phyloP scores from a whole-genome alignment of 2,329 filamentous ascomycete genomes.

The Zelopaecilomyces penicillatus region DNA sequence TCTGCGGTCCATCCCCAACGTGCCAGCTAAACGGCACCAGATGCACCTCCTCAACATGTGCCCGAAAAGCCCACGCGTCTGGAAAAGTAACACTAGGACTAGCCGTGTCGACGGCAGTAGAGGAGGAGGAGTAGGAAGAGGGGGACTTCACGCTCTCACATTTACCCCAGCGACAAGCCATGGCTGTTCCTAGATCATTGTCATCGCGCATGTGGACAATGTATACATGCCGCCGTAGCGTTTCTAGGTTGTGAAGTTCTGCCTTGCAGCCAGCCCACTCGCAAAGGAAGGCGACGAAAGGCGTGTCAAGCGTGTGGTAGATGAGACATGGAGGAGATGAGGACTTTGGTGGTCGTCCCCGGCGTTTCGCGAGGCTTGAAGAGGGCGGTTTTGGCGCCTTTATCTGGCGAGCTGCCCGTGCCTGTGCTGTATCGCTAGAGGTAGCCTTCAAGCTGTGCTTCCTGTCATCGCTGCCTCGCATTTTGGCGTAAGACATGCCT shows the following conservation, averaged over 20 bases:
- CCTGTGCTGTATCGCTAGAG: slow-evolving; percentile 7
- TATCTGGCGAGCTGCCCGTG: slow-evolving; percentile 16
- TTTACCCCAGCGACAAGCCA: slow-evolving; percentile 23
- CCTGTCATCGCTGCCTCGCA: slow-evolving; percentile 7
- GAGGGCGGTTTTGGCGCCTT: slow-evolving; percentile 18
- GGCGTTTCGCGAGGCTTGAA: slow-evolving; percentile 25
- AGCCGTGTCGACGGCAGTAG: no score
- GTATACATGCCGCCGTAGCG: slow-evolving; percentile 45
- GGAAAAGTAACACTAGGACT: slow-evolving; percentile 23
- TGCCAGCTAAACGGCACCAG: slow-evolving; percentile 48
- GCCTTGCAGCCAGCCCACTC: slow-evolving; percentile 53
- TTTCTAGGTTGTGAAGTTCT: slow-evolving; percentile 54
- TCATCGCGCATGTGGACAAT: slow-evolving; percentile 35
- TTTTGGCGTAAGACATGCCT: slow-evolving; percentile 20
- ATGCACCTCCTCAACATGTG: slow-evolving; percentile 47
- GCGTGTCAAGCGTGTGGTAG: slow-evolving; percentile 33
- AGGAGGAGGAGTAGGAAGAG: not conserved
- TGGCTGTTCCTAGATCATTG: not conserved
- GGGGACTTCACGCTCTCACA: slow-evolving; percentile 16
- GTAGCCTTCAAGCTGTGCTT: not conserved
- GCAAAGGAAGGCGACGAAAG: slow-evolving; percentile 46
- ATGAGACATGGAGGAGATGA: slow-evolving; percentile 30
- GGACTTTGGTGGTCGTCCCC: slow-evolving; percentile 34
- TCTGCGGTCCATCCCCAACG: slow-evolving; percentile 49
- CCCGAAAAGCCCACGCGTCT: slow-evolving; percentile 29